These are phyloP conservation scores for Aspergillus floridensis DNA, from an alignment of 2,329 filamentous ascomycete genomes.

Conservation along the genomic window DNA sequence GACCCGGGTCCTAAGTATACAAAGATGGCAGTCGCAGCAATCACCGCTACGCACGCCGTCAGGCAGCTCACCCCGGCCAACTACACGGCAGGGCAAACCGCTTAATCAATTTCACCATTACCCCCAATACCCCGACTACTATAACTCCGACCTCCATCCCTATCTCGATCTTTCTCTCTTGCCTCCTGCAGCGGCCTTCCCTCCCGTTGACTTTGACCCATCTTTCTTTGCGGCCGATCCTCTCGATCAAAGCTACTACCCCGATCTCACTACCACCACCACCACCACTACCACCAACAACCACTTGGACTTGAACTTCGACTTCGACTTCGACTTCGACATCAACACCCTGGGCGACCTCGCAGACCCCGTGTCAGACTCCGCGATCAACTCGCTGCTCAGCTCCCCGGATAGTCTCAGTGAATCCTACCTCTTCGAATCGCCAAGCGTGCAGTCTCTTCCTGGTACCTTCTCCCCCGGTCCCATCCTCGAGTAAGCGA, in stretches of 20 bases:
- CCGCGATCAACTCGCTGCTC: neutral
- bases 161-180: slow-evolving; percentile 1
- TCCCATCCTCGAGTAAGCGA: too few relatives aligned
- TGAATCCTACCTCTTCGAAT: neutral
- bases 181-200: slow-evolving; percentile 12
- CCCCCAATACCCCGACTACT: slow-evolving; percentile 4
- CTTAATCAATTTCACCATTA: neutral
- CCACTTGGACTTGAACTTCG: neutral
- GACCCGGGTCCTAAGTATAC: slow-evolving; percentile 17
- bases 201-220: slow-evolving; percentile 11
- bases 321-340: slow-evolving; percentile 1
- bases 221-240: slow-evolving; percentile 10
- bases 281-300: neutral
- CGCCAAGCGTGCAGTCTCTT: neutral
- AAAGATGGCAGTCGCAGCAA: slow-evolving; percentile 15
- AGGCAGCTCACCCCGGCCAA: slow-evolving; percentile 7
- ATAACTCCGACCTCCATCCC: slow-evolving; percentile 4
- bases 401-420: neutral
- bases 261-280: slow-evolving; percentile 1
- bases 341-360: slow-evolving; percentile 1
- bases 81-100: slow-evolving; percentile 3
- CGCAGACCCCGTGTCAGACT: neutral
- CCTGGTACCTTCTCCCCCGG: neutral
- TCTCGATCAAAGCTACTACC: neutral
- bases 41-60: slow-evolving; percentile 7